Conservation (phyloP, 2,329 filamentous ascomycete species). For the Exophiala calicioides region DNA sequence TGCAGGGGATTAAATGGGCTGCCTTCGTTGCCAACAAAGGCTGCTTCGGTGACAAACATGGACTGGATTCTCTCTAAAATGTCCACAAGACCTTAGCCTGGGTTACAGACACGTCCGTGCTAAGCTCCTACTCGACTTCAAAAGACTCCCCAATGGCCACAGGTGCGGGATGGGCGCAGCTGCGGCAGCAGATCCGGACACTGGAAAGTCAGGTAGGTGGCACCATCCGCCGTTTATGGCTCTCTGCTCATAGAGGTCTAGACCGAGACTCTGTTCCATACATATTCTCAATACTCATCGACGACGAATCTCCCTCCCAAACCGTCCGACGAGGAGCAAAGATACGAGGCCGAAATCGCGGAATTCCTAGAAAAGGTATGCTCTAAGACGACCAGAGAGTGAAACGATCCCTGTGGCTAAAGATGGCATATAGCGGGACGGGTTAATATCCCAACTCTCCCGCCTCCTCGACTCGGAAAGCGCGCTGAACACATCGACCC, state of each 20-base stretch:
- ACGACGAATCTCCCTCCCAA: conserved; percentile 76
- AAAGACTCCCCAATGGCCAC: conserved; percentile 40
- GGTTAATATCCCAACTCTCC: conserved; percentile 75
- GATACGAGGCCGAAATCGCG: conserved; percentile 77
- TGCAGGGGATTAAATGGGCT: too few relatives aligned
- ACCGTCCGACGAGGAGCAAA: conserved; percentile 79
- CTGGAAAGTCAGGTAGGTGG: conserved; percentile 81
- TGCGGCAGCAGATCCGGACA: conserved; percentile 85
- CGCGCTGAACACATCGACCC: conserved; percentile 78
- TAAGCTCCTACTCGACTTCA: not conserved
- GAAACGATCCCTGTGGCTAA: too few relatives aligned
- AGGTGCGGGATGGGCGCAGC: conserved; percentile 81
- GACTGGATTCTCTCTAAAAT: not conserved
- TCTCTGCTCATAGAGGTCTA: conserved; percentile 41
- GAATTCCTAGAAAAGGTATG: conserved; percentile 79
- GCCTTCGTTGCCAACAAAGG: not conserved
- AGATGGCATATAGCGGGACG: conserved; percentile 72
- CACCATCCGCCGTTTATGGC: not conserved
- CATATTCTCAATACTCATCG: conserved; percentile 87
- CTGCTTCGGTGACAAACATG: conserved; percentile 1
- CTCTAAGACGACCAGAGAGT: too few relatives aligned
- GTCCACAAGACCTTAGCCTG: not conserved
- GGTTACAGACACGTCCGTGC: not conserved
- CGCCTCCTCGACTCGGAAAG: conserved; percentile 93
- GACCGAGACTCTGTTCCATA: conserved; percentile 72